A percentile compares a stretch with the other conserved stretches of the same genome.
Evolutionary conservation across 2,329 filamentous ascomycete genomes (phyloP).

Genomic region (Phaeosphaeriaceae sp.): DNA sequence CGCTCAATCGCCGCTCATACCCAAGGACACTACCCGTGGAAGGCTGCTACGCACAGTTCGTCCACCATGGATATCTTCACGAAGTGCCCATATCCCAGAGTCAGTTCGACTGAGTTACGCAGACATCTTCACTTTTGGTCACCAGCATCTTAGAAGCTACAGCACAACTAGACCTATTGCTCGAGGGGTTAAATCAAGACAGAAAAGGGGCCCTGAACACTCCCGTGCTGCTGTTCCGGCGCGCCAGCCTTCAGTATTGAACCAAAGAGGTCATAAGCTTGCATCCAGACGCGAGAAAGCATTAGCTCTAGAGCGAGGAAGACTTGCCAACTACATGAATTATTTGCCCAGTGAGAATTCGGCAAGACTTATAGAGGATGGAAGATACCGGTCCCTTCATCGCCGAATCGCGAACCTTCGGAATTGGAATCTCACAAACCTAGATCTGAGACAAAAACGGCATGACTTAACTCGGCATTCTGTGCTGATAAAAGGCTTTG

Average conservation of each 20-base stretch:
- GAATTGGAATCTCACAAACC: slow-evolving; percentile 10
- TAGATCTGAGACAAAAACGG: slow-evolving; percentile 13
- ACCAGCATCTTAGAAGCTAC: slow-evolving; percentile 14
- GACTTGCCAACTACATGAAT: slow-evolving; percentile 16
- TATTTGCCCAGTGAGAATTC: not conserved
- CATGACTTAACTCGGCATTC: not conserved
- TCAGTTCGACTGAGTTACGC: slow-evolving; percentile 25
- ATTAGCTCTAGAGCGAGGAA: slow-evolving; percentile 9
- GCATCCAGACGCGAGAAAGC: slow-evolving; percentile 9
- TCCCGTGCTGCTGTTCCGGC: too few species aligned
- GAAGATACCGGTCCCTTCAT: slow-evolving; percentile 37
- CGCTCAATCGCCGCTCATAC: too few species aligned
- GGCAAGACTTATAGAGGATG: slow-evolving; percentile 13
- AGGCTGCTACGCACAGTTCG: slow-evolving; percentile 2
- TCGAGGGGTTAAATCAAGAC: not conserved
- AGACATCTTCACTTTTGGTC: slow-evolving; percentile 31
- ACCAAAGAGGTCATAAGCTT: slow-evolving; percentile 1
- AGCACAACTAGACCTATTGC: slow-evolving; percentile 2
- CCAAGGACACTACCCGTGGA: not conserved
- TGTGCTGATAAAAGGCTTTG: slow-evolving; percentile 27
- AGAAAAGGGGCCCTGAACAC: not conserved
- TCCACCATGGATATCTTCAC: not conserved
- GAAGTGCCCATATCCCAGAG: too few species aligned
- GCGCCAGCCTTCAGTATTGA: slow-evolving; percentile 3
- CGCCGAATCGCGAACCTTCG: slow-evolving; percentile 32